Base-by-base conservation (phyloP, 257 asterid species). In the Penstemon newberryi region DNA sequence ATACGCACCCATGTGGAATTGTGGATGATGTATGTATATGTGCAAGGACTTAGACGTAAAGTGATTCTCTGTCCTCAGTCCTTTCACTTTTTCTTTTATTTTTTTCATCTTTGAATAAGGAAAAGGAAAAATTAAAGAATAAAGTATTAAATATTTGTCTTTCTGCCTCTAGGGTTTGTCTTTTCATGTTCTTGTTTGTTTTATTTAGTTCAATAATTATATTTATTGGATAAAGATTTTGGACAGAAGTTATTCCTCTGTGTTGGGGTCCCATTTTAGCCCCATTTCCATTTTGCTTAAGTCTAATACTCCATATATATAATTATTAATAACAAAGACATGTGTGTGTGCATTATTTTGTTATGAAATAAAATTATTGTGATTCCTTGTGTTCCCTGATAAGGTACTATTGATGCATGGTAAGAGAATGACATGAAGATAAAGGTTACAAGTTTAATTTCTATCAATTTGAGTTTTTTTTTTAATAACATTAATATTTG, bases 31-130 rank as follows among this genome's bases (percentile, higher is more conserved):
- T 41, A 10, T 52, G 42, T 51, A n/a, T 49, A 69, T 72, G 76
- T 72, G 70, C 69, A 76, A 70, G 77, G 55, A 77, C 67, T 74
- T 73, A 59, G 80, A 73, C 80, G 72, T 77, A 78, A 81, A 81
- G 85, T 58, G 84, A 70, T 60, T 45, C 77, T 70, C 81, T 76
- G 79, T 76, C 77, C 63, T 70, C 67, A 67, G 68, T 78, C 70
- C 72, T 75, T 79, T 41, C 38, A 80, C 70, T 80, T 81, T 68
- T 77, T 11, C 8, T 44, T 66, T 10, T 53, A 15, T 15, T 51
- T 40, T 33, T n/a, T 10, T 40, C 19, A 57, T 15, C 18, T 15
- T 15, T 15, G 18, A 15, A 67, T 65, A 51, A 57, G 45, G 19
- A 13, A 33, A 54, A 44, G 13, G 25, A n/a, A 63, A 47, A 57